These are phyloP conservation scores for Orobanche coerulescens DNA, from an alignment of 257 asterid species.

Conservation along the genomic window DNA sequence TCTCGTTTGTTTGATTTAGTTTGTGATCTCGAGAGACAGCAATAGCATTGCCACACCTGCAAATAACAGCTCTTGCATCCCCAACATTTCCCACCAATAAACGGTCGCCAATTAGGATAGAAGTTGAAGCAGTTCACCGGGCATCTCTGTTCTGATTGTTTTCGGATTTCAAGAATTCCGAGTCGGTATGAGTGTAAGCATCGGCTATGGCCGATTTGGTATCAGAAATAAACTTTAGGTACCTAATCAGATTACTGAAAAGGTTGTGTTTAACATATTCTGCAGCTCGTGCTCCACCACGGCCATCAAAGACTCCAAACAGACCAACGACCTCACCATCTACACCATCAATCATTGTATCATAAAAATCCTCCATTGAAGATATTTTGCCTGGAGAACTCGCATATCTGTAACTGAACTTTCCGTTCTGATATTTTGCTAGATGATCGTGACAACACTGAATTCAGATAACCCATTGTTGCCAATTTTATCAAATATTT, in stretches of 20 bases:
- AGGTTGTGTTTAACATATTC: constrained; percentile 82
- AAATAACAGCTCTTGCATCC: constrained; percentile 85
- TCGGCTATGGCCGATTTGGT: too few species aligned
- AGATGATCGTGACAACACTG: too few species aligned
- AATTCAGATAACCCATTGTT: too few species aligned
- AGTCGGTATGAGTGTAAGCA: too few species aligned
- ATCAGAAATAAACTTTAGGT: too few species aligned
- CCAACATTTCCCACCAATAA: constrained; percentile 88
- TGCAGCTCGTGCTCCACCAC: constrained; percentile 97
- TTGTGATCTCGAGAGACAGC: too few species aligned
- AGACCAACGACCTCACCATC: constrained; percentile 92
- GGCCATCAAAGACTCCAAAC: constrained; percentile 97
- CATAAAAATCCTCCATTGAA: constrained; percentile 97
- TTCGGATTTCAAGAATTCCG: too few species aligned
- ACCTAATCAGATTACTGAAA: too few species aligned
- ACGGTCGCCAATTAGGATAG: constrained; percentile 89
- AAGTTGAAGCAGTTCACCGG: constrained; percentile 97
- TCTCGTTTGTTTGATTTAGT: constrained; percentile 86
- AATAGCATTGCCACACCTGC: constrained; percentile 78
- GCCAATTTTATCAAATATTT: too few species aligned
- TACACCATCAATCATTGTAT: constrained; percentile 89
- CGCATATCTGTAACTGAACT: constrained; percentile 93
- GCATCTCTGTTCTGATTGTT: constrained; percentile 82
- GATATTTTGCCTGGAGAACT: constrained; percentile 93
- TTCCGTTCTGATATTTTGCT: too few species aligned